Base-by-base conservation (phyloP, 371 early-diverging fungal species). In the Rhizomucor pusillus region DNA sequence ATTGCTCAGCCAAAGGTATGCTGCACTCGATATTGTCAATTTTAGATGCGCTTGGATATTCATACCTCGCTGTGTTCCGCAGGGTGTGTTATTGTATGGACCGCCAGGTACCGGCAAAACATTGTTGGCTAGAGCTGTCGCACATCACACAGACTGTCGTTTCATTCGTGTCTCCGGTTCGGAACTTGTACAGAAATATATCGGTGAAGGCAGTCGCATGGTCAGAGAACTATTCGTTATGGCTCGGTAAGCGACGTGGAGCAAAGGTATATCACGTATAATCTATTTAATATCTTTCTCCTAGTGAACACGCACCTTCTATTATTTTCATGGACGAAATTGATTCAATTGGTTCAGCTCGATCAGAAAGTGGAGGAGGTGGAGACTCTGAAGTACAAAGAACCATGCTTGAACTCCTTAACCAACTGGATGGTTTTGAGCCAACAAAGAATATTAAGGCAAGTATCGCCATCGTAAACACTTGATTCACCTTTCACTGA, bases 271-370 rank as follows among this genome's bases (percentile, higher is more conserved):
- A n/a, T n/a, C n/a, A n/a, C n/a, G n/a, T n/a, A n/a, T n/a, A n/a
- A n/a, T n/a, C n/a, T n/a, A n/a, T n/a, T n/a, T n/a, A n/a, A n/a
- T n/a, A n/a, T 29, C 14, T 20, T 49, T 33, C 12, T 53, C 47
- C 6, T 29, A 53, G 98, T 98, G 83, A 99, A 91, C 77, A 77
- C 54, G 77, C 77, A 63, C 99, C 99, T 4, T 99, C 98, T 65
- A 99, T 99, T 67, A 99, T 99, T 54, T 99, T 99, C 73, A 99
- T 99, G 85, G 99, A 99, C 73, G 99, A 99, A 82, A 92, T 99
- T 34, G 99, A 99, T 75, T 99, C 99, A 24, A 98, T 99, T 73
- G 99, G 99, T 71, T 98, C 94, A 40, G 96, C 98, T 22, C 90
- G 99, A 66, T 93, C 94, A 69, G 99, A 97, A 72, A 99, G 99